Evolutionary conservation across 192 early-diverging fungal genomes (phyloP).

Genomic region (Mortierella alpina): DNA sequence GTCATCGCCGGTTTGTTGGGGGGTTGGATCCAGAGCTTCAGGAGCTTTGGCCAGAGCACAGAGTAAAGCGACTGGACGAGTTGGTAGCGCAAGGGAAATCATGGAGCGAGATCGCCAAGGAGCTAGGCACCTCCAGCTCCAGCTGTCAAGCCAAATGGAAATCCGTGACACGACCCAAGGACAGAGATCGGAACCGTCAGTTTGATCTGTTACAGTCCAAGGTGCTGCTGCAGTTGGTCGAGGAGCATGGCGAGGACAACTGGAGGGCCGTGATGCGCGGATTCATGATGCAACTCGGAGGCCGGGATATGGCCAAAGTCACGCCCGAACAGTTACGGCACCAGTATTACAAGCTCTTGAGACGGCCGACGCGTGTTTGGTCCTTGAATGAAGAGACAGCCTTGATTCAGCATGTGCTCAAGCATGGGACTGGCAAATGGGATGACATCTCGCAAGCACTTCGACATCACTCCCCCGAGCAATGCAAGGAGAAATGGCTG

Average conservation of each 20-base stretch:
- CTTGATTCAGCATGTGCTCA: slow-evolving; percentile 45
- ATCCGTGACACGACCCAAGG: slow-evolving; percentile 8
- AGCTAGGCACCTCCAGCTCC: not conserved
- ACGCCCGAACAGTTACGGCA: slow-evolving; percentile 36
- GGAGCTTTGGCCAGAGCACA: slow-evolving; percentile 14
- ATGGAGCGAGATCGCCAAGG: slow-evolving; percentile 25
- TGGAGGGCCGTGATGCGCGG: slow-evolving; percentile 37
- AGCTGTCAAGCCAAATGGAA: slow-evolving; percentile 41
- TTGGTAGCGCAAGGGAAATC: slow-evolving; percentile 28
- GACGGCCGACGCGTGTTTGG: slow-evolving; percentile 14
- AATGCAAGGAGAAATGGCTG: slow-evolving; percentile 32
- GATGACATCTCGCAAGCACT: slow-evolving; percentile 18
- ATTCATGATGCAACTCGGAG: slow-evolving; percentile 47
- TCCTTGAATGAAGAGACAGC: slow-evolving; percentile 30
- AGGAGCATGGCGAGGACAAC: slow-evolving; percentile 35
- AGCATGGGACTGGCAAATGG: slow-evolving; percentile 35
- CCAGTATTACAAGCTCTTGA: slow-evolving; percentile 24
- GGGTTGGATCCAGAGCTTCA: slow-evolving; percentile 16
- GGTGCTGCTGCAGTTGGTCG: slow-evolving; percentile 27
- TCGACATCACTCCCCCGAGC: slow-evolving; percentile 25
- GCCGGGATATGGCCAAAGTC: slow-evolving; percentile 43
- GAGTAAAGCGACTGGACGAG: not conserved
- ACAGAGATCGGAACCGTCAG: slow-evolving; percentile 15
- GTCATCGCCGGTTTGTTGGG: slow-evolving; percentile 31
- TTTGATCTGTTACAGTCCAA: slow-evolving; percentile 45